Evolutionary conservation across 2,329 filamentous ascomycete species (phyloP), one percentile per base, ranked within the genome.

Genomic region (Bipolaris bicolor): DNA sequence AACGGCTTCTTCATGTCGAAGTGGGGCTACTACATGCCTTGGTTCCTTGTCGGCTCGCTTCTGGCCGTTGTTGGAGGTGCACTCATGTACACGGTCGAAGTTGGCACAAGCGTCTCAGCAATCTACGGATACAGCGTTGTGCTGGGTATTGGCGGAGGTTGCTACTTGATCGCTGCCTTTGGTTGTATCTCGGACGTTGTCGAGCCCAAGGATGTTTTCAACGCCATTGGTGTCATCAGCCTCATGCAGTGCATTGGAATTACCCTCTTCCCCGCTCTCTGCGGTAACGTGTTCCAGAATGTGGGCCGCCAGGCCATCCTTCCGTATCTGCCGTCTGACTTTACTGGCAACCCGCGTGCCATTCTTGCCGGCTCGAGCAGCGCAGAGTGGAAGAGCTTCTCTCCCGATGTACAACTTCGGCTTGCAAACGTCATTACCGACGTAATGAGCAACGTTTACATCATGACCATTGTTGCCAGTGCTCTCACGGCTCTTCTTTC

Each of bases 81-180:
- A 1, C 58, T 71, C 16, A 61, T 71, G 36, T 65, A 58, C 45
- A 43, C 58, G 10, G 49, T 55, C 10, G 49, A 46, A 4, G 44
- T 43, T 1, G 33, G 50, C 16, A 69, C 67, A 5, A 20, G 33
- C 11, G 41, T 46, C 3, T 43, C 51, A 5, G 36, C 41, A 5
- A 60, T 73, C 6, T 73, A 73, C 58, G 71, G 70, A 24, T 70
- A 59, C 54, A 56, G 22, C 1, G 46, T 70, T 0, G 39, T 73
- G 7, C 4, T 70, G 2, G 70, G 55, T 0, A 34, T 66, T n/a
- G 69, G 70, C 10, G 54, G 44, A 5, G 69, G 69, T 7, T 47
- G 54, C 5, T 64, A 54, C 29, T 20, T 59, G 11, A 57, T 64
- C 13, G 52, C 59, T 5, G 34, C 52, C 1, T 70, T 62, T 40